Conservation (phyloP, 2,329 filamentous ascomycete species). For the Mycocentrospora acerina region DNA sequence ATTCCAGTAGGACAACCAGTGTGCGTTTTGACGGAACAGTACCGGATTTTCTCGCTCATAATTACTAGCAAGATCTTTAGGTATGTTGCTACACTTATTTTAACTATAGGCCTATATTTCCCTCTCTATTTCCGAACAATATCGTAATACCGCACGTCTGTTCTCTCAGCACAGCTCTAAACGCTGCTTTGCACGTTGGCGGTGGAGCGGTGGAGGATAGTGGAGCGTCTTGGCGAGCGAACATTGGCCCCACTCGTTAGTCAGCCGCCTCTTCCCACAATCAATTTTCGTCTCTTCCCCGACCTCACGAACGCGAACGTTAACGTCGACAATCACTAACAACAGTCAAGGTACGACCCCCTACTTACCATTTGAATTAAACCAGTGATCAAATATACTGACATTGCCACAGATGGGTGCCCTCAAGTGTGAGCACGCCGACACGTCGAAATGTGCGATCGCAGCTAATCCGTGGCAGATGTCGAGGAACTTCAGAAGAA, state of each 20-base stretch:
- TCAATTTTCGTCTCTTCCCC: constrained; percentile 28
- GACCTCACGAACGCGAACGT: constrained; percentile 17
- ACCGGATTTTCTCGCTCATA: too few relatives aligned
- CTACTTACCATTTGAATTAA: background rate
- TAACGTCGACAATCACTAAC: constrained; percentile 37
- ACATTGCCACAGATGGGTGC: constrained; percentile 78
- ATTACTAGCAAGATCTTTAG: too few relatives aligned
- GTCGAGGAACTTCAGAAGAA: constrained; percentile 99
- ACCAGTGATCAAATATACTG: constrained; percentile 14
- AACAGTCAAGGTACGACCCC: constrained; percentile 37
- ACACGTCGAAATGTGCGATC: constrained; percentile 3
- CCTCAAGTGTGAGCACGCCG: constrained; percentile 70
- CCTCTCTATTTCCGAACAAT: too few relatives aligned
- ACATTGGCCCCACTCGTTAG: constrained; percentile 11
- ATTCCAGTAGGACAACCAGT: too few relatives aligned
- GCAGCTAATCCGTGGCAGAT: constrained; percentile 49
- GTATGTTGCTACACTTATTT: too few relatives aligned
- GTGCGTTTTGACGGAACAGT: too few relatives aligned
- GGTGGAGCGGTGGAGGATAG: too few relatives aligned
- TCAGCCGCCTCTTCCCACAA: constrained; percentile 23
- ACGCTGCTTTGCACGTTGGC: too few relatives aligned
- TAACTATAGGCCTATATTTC: too few relatives aligned
- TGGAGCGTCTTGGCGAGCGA: background rate
- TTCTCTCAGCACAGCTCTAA: too few relatives aligned
- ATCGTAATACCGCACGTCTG: too few relatives aligned